Percentiles rank a stretch among this genome's conserved stretches.
These are phyloP conservation scores for Trypanosoma rangeli DNA, from an alignment of 208 protist genomes.

Conservation along the genomic window DNA sequence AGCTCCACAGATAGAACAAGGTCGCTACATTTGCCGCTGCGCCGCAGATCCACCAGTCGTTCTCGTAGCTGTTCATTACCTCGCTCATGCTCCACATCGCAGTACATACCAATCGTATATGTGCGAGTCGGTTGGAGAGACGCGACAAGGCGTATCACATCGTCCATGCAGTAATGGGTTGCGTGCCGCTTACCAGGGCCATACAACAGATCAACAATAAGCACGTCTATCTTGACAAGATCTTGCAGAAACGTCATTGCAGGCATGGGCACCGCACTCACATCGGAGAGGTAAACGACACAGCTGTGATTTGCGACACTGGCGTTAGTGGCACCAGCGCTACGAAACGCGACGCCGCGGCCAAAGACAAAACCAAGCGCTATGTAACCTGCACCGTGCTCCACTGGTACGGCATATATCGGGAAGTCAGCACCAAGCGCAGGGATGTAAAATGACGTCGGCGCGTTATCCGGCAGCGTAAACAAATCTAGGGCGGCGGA, in stretches of 20 bases:
- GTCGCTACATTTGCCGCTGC: constrained; percentile 29
- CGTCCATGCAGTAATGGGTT: constrained; percentile 80
- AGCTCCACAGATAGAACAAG: constrained; percentile 56
- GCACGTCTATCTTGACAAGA: constrained; percentile 82
- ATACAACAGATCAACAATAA: constrained; percentile 74
- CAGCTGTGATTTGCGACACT: constrained; percentile 36
- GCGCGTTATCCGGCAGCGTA: constrained; percentile 42
- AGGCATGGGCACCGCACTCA: constrained; percentile 43
- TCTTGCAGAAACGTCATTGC: constrained; percentile 69
- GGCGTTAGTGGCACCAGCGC: constrained; percentile 14
- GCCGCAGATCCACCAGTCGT: constrained; percentile 38
- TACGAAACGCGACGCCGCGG: constrained; percentile 58
- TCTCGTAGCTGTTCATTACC: constrained; percentile 36
- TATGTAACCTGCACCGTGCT: constrained; percentile 75
- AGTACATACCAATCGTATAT: constrained; percentile 88
- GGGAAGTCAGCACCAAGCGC: constrained; percentile 39
- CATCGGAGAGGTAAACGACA: constrained; percentile 86
- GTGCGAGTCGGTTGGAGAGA: constrained; percentile 40
- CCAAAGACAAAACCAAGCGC: constrained; percentile 87
- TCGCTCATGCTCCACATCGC: constrained; percentile 62
- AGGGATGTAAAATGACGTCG: constrained; percentile 50
- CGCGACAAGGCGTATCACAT: constrained; percentile 53
- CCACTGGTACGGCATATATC: constrained; percentile 74
- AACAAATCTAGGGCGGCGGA: constrained; percentile 81
- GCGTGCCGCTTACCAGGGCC: constrained; percentile 41